Percentiles rank a stretch among this genome's conserved stretches.
These are phyloP conservation scores for Tilletia caries DNA, from an alignment of 1,284 basidiomycete species.

Conservation along the genomic window DNA sequence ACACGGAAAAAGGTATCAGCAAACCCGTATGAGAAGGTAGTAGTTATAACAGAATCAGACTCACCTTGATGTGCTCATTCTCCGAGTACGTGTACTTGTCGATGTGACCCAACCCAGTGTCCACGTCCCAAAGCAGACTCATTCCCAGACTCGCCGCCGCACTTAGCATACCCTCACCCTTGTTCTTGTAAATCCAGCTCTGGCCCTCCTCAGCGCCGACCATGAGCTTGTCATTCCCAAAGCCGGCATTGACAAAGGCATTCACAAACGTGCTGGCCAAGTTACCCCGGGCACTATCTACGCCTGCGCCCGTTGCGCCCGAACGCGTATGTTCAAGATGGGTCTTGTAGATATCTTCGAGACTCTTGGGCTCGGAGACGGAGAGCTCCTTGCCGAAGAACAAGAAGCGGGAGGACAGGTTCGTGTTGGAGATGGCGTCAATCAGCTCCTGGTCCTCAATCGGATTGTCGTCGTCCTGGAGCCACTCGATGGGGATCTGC, in stretches of 20 bases:
- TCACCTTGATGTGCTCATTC: slow-evolving; percentile 90
- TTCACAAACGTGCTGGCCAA: slow-evolving; percentile 97
- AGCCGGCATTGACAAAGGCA: slow-evolving; percentile 97
- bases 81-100: slow-evolving; percentile 97
- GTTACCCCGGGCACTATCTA: slow-evolving; percentile 92
- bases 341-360: slow-evolving; percentile 97
- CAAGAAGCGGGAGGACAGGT: slow-evolving; percentile 69
- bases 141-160: slow-evolving; percentile 91
- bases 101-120: slow-evolving; percentile 85
- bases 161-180: slow-evolving; percentile 97
- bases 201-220: slow-evolving; percentile 90
- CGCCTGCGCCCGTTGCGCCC: slow-evolving; percentile 56
- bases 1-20: slow-evolving; percentile 10
- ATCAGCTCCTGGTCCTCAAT: slow-evolving; percentile 59
- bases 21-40: background rate
- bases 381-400: slow-evolving; percentile 93
- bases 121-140: slow-evolving; percentile 93
- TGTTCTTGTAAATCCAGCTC: slow-evolving; percentile 99
- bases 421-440: slow-evolving; percentile 73
- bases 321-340: slow-evolving; percentile 73
- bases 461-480: slow-evolving; percentile 63
- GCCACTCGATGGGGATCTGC: slow-evolving; percentile 86
- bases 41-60: slow-evolving; percentile 4
- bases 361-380: slow-evolving; percentile 79
- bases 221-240: slow-evolving; percentile 98